phyloP scores from a whole-genome alignment of 2,329 filamentous ascomycete species.

The Cladorrhinum sp. region DNA sequence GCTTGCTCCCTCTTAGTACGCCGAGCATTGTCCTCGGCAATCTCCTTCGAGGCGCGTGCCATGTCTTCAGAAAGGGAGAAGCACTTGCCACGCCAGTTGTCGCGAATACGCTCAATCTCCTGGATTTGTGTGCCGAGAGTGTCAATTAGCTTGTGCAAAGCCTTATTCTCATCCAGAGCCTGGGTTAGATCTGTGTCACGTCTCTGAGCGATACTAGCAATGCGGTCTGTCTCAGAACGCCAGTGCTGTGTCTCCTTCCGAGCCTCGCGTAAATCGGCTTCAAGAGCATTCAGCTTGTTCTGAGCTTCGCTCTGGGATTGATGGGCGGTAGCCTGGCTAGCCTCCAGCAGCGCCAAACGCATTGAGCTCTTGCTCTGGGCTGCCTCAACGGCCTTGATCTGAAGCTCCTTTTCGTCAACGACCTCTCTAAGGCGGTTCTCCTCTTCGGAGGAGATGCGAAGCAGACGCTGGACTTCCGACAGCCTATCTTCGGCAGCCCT shows the following conservation, averaged over 20 bases:
- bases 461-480: conserved; percentile 67
- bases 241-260: conserved; percentile 59
- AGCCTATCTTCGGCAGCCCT: conserved; percentile 69
- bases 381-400: conserved; percentile 60
- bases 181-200: conserved; percentile 49
- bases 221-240: conserved; percentile 60
- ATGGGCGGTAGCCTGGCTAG: conserved; percentile 58
- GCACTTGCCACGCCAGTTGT: conserved; percentile 81
- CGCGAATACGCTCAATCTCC: conserved; percentile 80
- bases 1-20: conserved; percentile 78
- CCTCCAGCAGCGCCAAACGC: conserved; percentile 65
- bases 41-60: conserved; percentile 71
- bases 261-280: conserved; percentile 54
- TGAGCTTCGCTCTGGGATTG: conserved; percentile 55
- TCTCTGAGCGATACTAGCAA: conserved; percentile 49
- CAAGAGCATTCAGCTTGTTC: conserved; percentile 52
- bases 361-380: conserved; percentile 53
- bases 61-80: conserved; percentile 85
- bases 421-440: conserved; percentile 64
- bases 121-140: conserved; percentile 75
- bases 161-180: conserved; percentile 61
- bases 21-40: conserved; percentile 76
- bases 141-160: conserved; percentile 69
- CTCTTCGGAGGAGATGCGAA: conserved; percentile 69
- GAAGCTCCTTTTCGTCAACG: conserved; percentile 67